These are phyloP conservation scores for Calvatia gigantea DNA, from an alignment of 768 basidiomycete genomes.

Conservation along the genomic window DNA sequence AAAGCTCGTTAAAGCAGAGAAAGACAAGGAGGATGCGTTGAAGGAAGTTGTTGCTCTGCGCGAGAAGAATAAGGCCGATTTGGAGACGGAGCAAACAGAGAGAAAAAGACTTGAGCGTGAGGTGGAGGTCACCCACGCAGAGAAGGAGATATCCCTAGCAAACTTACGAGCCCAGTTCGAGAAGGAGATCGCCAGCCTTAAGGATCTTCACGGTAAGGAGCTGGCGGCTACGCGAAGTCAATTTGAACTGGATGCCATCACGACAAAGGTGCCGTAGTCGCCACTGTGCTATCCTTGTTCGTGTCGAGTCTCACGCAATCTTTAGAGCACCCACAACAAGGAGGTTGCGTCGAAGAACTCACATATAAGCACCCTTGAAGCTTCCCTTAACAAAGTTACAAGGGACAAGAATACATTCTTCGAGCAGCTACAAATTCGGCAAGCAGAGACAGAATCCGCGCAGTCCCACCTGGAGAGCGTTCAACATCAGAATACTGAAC, in stretches of 20 bases:
- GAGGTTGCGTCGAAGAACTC: constrained; percentile 59
- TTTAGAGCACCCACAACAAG: constrained; percentile 63
- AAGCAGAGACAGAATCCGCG: constrained; percentile 86
- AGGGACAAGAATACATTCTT: constrained; percentile 79
- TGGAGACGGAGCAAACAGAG: constrained; percentile 53
- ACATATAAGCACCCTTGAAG: constrained; percentile 68
- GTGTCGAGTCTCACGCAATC: constrained; percentile 5
- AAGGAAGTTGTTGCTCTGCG: constrained; percentile 51
- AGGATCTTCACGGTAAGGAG: constrained; percentile 77
- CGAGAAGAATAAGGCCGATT: constrained; percentile 53
- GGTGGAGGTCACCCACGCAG: constrained; percentile 53
- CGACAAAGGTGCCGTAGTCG: constrained; percentile 65
- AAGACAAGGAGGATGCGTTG: constrained; percentile 79
- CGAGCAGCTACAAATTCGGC: constrained; percentile 81
- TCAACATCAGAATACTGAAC: constrained; percentile 76
- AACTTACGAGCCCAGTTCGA: constrained; percentile 68
- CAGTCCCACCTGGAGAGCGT: constrained; percentile 72
- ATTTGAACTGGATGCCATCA: constrained; percentile 72
- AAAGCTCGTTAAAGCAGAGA: constrained; percentile 95
- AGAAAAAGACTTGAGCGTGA: constrained; percentile 57
- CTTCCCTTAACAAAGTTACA: constrained; percentile 62
- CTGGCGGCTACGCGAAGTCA: constrained; percentile 59
- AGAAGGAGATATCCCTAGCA: constrained; percentile 60
- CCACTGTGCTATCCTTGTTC: background rate
- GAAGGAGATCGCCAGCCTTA: constrained; percentile 56